Base-by-base conservation (phyloP, 257 asterid species). In the Solanum lignicaule region DNA sequence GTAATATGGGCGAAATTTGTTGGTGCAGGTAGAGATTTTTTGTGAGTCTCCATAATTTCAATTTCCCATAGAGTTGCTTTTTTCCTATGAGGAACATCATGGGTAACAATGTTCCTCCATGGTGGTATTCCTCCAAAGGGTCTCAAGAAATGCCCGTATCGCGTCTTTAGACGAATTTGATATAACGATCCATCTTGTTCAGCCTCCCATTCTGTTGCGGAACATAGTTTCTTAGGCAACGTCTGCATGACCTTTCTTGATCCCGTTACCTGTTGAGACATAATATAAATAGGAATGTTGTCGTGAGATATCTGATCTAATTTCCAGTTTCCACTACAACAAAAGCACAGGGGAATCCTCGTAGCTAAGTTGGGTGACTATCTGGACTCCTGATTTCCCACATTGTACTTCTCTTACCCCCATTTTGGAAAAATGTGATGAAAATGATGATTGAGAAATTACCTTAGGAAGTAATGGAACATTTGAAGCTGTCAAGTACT, bases 131-230 rank as follows among this genome's bases (percentile, higher is more conserved):
- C 85, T 81, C 85, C 85, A 29, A 8, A 9, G 18, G 68, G 68
- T 81, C 68, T 81, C 27, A 81, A 7, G 41, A 81, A 46, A 81
- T 81, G 68, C 2, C 85, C 85, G 0, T 81, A 81, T 46, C 85
- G 66, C 1, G 85, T 81, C 6, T 81, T 81, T 46, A 81, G 39
- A 11, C 68, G 85, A 14, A 43, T 5, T 81, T 81, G 85, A 23
- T 81, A 10, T 9, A 46, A 15, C 3, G 85, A 81, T 29, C 85
- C 85, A 46, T 81, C 85, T 27, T 81, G 68, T 81, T 81, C 85
- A 8, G 27, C 68, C 39, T 95, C 98, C 98, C 98, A 96, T 88
- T 96, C 96, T 0, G 95, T 88, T 1, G 94, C 89, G 0, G 99
- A 96, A 86, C 92, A 94, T 66, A 93, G 85, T 46, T 93, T 94